A percentile compares a stretch with the other conserved stretches of the same genome.
Conservation (phyloP, 345 rosid genomes). For the Draba incana region DNA sequence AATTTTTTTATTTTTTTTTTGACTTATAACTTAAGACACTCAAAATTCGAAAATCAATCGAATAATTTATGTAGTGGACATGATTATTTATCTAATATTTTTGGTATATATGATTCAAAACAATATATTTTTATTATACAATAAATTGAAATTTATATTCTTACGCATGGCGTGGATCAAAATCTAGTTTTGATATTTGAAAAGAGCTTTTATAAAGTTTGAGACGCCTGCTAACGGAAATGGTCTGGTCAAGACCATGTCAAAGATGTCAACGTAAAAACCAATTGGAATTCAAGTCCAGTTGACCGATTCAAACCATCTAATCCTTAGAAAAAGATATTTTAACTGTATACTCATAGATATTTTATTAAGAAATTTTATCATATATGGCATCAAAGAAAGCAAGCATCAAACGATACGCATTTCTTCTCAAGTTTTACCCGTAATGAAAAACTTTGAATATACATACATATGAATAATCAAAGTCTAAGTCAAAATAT, state of each 20-base stretch:
- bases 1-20: no score
- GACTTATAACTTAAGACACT: no score
- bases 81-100: no score
- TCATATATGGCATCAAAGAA: conserved; percentile 5
- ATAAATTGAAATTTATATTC: no score
- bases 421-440: conserved; percentile 29
- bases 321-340: conserved; percentile 1
- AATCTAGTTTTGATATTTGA: no score
- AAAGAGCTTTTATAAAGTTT: no score
- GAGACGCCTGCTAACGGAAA: no score
- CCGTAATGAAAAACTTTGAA: conserved; percentile 19
- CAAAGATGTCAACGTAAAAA: conserved; percentile 14
- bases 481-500: conserved; percentile 17
- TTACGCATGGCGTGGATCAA: no score
- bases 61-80: no score
- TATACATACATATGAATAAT: not conserved
- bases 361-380: not conserved
- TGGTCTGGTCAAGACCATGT: conserved; percentile 12
- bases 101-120: no score
- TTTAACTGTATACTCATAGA: not conserved
- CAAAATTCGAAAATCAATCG: no score
- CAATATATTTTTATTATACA: no score
- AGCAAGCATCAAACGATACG: conserved; percentile 8
- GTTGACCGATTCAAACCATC: conserved; percentile 17
- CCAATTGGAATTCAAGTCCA: conserved; percentile 18